Percentiles rank a stretch among this genome's conserved stretches.
phyloP scores from a whole-genome alignment of 768 basidiomycete species.

The Kwoniella sp. region DNA sequence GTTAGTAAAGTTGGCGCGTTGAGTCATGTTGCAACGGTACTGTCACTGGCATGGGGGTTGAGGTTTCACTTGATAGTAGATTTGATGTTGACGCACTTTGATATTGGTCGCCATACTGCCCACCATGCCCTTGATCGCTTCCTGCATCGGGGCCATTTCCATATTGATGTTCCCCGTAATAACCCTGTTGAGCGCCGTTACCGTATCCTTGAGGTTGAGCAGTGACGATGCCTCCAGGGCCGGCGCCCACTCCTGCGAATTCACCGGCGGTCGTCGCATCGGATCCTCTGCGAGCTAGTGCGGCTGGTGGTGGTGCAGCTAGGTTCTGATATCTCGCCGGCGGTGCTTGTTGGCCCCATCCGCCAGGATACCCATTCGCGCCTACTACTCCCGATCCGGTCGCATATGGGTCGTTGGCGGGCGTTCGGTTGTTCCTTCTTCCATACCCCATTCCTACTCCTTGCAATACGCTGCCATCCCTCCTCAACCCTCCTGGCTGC shows the following conservation, averaged over 20 bases:
- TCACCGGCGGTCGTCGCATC: conserved; percentile 39
- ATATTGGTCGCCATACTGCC: conserved; percentile 13
- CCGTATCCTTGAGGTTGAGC: conserved; percentile 14
- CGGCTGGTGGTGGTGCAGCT: conserved; percentile 11
- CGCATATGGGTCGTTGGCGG: conserved; percentile 21
- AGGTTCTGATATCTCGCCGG: conserved; percentile 14
- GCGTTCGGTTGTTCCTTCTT: conserved; percentile 25
- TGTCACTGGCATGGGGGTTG: background rate
- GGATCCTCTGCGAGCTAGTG: conserved; percentile 19
- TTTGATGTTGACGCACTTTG: conserved; percentile 4
- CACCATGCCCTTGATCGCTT: conserved; percentile 23
- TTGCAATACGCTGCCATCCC: conserved; percentile 33
- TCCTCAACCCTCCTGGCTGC: conserved; percentile 28
- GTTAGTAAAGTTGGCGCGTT: background rate
- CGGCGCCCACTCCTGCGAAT: conserved; percentile 47
- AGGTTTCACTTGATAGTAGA: background rate
- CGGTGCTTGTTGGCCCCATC: conserved; percentile 6
- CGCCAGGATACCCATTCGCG: conserved; percentile 15
- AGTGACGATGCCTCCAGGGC: conserved; percentile 37
- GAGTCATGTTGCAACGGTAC: background rate
- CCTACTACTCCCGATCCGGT: conserved; percentile 8
- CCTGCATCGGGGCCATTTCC: background rate
- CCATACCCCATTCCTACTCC: conserved; percentile 46
- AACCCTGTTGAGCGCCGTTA: conserved; percentile 9
- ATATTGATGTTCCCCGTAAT: conserved; percentile 29